A percentile compares a stretch with the other conserved stretches of the same genome.
These are phyloP conservation scores for Flaveria brownii DNA, from an alignment of 129 eudicot genomes.

Conservation along the genomic window DNA sequence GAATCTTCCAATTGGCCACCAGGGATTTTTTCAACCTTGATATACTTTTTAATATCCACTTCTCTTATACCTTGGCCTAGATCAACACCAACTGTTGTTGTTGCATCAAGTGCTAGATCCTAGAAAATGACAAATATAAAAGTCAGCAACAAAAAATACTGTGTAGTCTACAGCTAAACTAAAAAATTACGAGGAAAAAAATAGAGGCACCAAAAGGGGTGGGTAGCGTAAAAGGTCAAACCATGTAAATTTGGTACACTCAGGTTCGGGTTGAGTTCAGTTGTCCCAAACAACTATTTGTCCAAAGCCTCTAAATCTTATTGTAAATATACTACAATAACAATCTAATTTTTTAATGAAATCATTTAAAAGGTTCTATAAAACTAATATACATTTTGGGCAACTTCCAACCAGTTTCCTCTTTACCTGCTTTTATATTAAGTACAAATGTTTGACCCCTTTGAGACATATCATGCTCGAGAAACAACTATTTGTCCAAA, in stretches of 20 bases:
- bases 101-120: constrained; percentile 91
- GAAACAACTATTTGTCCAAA: too few species aligned
- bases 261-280: too few species aligned
- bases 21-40: constrained; percentile 89
- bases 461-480: background rate
- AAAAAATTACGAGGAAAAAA: background rate
- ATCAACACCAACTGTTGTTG: constrained; percentile 83
- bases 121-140: constrained; percentile 23
- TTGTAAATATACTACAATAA: background rate
- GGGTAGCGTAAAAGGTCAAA: background rate
- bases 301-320: background rate
- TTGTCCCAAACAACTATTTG: background rate
- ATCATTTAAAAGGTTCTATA: background rate
- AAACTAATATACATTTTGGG: background rate
- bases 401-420: background rate
- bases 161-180: background rate
- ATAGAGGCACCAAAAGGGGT: background rate
- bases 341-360: background rate
- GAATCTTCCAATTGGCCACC: constrained; percentile 91
- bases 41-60: constrained; percentile 87
- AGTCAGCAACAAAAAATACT: background rate
- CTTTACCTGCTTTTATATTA: background rate
- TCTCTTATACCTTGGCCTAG: constrained; percentile 88
- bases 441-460: background rate
- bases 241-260: background rate